These are phyloP conservation scores for Talaromyces adpressus DNA, from an alignment of 495 filamentous ascomycete genomes.

Conservation along the genomic window DNA sequence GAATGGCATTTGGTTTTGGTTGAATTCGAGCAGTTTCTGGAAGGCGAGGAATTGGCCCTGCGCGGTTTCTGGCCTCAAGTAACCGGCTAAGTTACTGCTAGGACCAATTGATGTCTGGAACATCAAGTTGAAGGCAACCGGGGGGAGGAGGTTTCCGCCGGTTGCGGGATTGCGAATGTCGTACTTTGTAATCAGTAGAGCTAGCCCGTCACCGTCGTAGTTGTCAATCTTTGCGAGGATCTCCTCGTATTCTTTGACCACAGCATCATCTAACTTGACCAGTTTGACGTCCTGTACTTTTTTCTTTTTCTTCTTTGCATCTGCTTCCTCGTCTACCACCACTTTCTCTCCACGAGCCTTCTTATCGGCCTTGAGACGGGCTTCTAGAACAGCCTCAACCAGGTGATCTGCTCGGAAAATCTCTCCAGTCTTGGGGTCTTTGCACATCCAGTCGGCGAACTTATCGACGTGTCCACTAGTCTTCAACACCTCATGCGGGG, in stretches of 20 bases:
- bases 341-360: conserved; percentile 67
- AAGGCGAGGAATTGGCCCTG: conserved; percentile 66
- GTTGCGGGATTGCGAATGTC: conserved; percentile 59
- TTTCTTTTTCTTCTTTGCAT: conserved; percentile 62
- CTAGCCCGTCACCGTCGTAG: conserved; percentile 58
- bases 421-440: conserved; percentile 95
- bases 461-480: conserved; percentile 96
- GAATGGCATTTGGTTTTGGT: conserved; percentile 64
- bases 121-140: conserved; percentile 69
- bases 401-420: conserved; percentile 94
- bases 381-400: conserved; percentile 86
- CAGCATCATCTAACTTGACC: conserved; percentile 56
- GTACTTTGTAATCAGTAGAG: conserved; percentile 54
- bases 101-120: conserved; percentile 67
- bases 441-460: conserved; percentile 99
- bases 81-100: conserved; percentile 55
- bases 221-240: conserved; percentile 68
- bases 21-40: conserved; percentile 63
- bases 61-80: conserved; percentile 60
- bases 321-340: conserved; percentile 56
- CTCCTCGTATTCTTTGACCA: conserved; percentile 62
- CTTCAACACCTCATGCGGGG: conserved; percentile 86
- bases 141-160: conserved; percentile 52
- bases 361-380: conserved; percentile 73
- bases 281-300: conserved; percentile 51